Evolutionary conservation across 495 filamentous ascomycete genomes (phyloP).

Genomic region (Gamarada debralockiae): DNA sequence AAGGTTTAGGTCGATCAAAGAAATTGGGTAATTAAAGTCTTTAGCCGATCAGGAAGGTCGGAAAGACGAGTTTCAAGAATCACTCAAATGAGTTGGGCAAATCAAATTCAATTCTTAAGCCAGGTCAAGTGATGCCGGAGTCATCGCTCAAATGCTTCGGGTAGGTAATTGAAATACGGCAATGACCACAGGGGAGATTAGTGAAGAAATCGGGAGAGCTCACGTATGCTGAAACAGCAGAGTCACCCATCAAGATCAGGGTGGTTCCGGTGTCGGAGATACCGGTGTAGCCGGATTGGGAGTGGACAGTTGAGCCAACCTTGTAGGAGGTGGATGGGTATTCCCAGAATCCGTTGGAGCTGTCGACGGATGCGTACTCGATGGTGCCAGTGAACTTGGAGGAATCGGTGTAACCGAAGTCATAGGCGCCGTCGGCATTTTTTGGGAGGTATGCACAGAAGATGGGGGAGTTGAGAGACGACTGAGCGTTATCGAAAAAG

Average conservation of each 20-base stretch:
- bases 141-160: too few species aligned
- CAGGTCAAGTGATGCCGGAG: too few species aligned
- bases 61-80: too few species aligned
- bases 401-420: constrained; percentile 70
- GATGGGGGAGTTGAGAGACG: constrained; percentile 59
- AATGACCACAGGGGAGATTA: too few species aligned
- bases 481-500: constrained; percentile 75
- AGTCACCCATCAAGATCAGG: constrained; percentile 63
- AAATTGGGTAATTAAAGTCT: too few species aligned
- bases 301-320: constrained; percentile 41
- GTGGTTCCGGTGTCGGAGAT: constrained; percentile 75
- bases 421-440: constrained; percentile 61
- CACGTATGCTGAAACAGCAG: constrained; percentile 56
- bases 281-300: constrained; percentile 45
- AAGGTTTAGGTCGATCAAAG: too few species aligned
- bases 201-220: too few species aligned
- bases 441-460: constrained; percentile 69
- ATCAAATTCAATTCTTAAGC: too few species aligned
- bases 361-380: constrained; percentile 60
- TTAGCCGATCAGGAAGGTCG: too few species aligned
- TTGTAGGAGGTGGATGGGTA: constrained; percentile 56
- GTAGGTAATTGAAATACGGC: too few species aligned
- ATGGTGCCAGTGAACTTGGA: constrained; percentile 62
- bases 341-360: constrained; percentile 70
- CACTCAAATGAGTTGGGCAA: too few species aligned